Evolutionary conservation across 192 early-diverging fungal species (phyloP).

Genomic region (Tieghemiomyces parasiticus): DNA sequence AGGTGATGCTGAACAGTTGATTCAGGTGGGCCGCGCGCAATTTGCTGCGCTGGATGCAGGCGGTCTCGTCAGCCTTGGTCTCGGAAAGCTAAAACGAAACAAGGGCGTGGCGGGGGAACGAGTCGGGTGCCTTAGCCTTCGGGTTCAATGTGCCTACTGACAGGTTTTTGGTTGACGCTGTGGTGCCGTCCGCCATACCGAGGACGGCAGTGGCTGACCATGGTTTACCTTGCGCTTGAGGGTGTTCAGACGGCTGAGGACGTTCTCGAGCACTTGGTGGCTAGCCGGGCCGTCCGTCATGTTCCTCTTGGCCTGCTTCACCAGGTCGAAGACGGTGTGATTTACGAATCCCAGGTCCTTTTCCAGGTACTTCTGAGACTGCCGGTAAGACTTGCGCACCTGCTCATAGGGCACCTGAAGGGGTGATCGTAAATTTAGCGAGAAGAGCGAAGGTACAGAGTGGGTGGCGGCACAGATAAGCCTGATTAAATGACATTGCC

Average conservation of each 20-base stretch:
- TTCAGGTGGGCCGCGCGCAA: constrained; percentile 62
- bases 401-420: constrained; percentile 75
- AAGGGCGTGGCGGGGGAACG: not conserved
- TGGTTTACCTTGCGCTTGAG: constrained; percentile 68
- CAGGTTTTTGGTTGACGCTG: too few species aligned
- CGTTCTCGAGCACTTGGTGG: constrained; percentile 37
- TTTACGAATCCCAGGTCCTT: constrained; percentile 48
- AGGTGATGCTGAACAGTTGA: constrained; percentile 46
- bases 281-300: constrained; percentile 35
- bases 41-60: constrained; percentile 51
- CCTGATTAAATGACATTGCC: not conserved
- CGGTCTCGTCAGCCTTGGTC: constrained; percentile 56
- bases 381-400: constrained; percentile 53
- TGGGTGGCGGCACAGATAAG: not conserved
- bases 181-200: too few species aligned
- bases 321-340: constrained; percentile 28
- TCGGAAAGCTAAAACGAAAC: constrained; percentile 40
- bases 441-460: not conserved
- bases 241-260: constrained; percentile 44
- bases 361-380: constrained; percentile 67
- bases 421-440: not conserved
- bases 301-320: constrained; percentile 21
- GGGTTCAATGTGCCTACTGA: too few species aligned
- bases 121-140: not conserved
- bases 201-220: too few species aligned